Conservation (phyloP, 192 early-diverging fungal genomes). For the Allomyces javanicus region DNA sequence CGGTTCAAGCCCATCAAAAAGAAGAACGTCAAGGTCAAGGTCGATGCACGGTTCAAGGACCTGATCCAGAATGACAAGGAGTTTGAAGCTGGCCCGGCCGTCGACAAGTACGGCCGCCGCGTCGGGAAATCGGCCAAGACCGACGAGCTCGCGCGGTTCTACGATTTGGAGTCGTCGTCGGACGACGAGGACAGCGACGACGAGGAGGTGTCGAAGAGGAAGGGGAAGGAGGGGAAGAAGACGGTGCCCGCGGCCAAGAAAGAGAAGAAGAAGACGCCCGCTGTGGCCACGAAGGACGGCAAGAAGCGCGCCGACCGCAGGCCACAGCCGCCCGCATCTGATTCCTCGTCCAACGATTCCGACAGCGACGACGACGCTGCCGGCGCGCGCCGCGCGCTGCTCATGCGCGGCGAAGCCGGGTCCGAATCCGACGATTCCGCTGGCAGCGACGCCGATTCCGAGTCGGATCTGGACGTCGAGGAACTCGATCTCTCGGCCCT, state of each 20-base stretch:
- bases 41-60: constrained; percentile 69
- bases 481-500: constrained; percentile 21
- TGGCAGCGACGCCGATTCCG: constrained; percentile 10
- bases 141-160: constrained; percentile 27
- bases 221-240: constrained; percentile 16
- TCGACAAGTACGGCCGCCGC: constrained; percentile 18
- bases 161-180: constrained; percentile 23
- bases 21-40: constrained; percentile 57
- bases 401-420: constrained; percentile 2
- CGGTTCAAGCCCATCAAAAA: constrained; percentile 58
- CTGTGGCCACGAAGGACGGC: neutral
- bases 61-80: constrained; percentile 56
- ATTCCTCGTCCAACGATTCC: constrained; percentile 1
- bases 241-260: constrained; percentile 11
- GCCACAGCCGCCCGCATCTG: too few relatives aligned
- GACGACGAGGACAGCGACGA: constrained; percentile 12
- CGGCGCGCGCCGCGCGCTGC: constrained; percentile 2
- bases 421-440: constrained; percentile 1
- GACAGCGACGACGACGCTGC: constrained; percentile 18
- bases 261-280: neutral
- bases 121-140: constrained; percentile 13
- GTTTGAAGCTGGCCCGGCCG: constrained; percentile 34
- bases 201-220: constrained; percentile 13
- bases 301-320: neutral
- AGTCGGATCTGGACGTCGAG: constrained; percentile 18